These are phyloP conservation scores for Thielaviopsis populi DNA, from an alignment of 2,329 filamentous ascomycete species.

Conservation along the genomic window DNA sequence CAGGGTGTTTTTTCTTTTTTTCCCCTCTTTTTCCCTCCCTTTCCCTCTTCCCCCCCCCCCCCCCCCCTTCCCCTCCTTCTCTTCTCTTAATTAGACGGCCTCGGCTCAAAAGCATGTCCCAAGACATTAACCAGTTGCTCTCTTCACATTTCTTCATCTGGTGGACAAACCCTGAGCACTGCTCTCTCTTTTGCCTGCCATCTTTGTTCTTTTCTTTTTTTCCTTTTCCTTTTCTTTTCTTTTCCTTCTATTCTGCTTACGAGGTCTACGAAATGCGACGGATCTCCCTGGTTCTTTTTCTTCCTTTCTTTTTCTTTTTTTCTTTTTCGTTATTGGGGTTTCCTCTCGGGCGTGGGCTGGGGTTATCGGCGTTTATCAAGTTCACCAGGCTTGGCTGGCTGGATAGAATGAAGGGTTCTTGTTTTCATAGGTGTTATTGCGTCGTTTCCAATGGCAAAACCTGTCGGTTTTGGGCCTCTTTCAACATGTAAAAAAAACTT, in stretches of 20 bases:
- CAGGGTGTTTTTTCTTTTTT: constrained; percentile 2
- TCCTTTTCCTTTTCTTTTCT: constrained; percentile 20
- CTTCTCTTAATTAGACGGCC: constrained; percentile 7
- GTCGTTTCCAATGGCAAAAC: not conserved
- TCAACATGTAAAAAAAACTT: not conserved
- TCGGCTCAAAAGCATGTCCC: constrained; percentile 2
- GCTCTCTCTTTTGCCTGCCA: constrained; percentile 20
- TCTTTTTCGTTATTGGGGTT: constrained; percentile 20
- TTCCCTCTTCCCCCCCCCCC: not conserved
- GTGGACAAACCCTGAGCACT: constrained; percentile 16
- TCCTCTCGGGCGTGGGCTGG: constrained; percentile 7
- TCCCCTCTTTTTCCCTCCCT: not conserved
- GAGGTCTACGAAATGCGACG: constrained; percentile 8
- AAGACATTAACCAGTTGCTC: not conserved
- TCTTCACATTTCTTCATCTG: not conserved
- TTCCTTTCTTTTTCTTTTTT: constrained; percentile 1
- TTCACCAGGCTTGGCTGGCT: constrained; percentile 9
- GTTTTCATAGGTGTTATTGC: not conserved
- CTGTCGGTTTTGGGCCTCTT: not conserved
- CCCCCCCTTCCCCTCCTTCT: too few species aligned
- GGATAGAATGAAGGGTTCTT: not conserved
- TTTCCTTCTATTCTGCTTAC: constrained; percentile 17
- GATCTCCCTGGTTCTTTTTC: constrained; percentile 5
- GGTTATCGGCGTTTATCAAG: constrained; percentile 2
- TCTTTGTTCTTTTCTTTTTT: constrained; percentile 21